These are phyloP conservation scores for Penicillium sumatraense DNA, from an alignment of 2,329 filamentous ascomycete species.

Conservation along the genomic window DNA sequence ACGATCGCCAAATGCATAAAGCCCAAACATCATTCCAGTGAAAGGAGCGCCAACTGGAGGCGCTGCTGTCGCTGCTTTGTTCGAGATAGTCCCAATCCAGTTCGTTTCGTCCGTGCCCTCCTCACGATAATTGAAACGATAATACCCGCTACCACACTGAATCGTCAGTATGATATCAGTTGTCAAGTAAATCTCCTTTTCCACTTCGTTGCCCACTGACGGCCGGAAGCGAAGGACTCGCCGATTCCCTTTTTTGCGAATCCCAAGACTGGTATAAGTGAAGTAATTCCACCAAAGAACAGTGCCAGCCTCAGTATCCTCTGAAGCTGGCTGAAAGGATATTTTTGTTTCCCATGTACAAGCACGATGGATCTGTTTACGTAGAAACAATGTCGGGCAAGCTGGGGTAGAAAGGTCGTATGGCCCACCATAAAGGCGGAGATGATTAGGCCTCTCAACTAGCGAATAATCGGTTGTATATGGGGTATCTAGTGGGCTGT, in stretches of 20 bases:
- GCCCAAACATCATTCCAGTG: constrained; percentile 50
- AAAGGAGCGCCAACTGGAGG: constrained; percentile 48
- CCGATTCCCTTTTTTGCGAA: constrained; percentile 27
- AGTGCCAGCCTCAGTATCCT: constrained; percentile 57
- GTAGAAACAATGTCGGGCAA: constrained; percentile 57
- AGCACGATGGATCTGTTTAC: constrained; percentile 56
- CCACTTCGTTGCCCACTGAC: constrained; percentile 22
- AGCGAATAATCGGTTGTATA: constrained; percentile 54
- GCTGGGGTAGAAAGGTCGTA: constrained; percentile 57
- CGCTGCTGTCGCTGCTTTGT: constrained; percentile 37
- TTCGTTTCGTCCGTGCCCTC: constrained; percentile 7
- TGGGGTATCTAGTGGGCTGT: constrained; percentile 49
- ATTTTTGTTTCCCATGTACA: constrained; percentile 52
- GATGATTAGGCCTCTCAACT: constrained; percentile 46
- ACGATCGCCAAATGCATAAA: constrained; percentile 50
- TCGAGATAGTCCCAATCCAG: constrained; percentile 37
- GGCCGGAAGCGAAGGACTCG: constrained; percentile 33
- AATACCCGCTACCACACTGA: constrained; percentile 37
- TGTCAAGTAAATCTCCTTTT: constrained; percentile 13
- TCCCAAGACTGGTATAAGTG: constrained; percentile 50
- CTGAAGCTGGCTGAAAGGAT: constrained; percentile 50
- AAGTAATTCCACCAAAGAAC: constrained; percentile 61
- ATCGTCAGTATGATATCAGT: constrained; percentile 33
- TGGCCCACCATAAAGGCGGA: constrained; percentile 58
- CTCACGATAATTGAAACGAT: constrained; percentile 33